Evolutionary conservation across 306 rosid genomes (phyloP).

Genomic region (Trichosanthes cucumerina): DNA sequence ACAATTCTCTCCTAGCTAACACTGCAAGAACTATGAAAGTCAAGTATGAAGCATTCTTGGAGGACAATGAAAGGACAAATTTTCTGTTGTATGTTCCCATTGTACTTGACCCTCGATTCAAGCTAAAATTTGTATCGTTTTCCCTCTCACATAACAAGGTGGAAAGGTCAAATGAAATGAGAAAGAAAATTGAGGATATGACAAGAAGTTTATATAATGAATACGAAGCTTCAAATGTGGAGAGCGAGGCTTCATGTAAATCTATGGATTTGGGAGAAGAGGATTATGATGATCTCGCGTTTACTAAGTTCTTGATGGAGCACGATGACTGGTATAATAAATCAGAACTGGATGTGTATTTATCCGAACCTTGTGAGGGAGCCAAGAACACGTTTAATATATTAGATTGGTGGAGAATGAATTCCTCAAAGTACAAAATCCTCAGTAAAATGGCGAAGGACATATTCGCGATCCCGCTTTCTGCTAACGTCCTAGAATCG

Average conservation of each 20-base stretch:
- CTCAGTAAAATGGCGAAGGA: neutral
- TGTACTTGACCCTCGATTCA: neutral
- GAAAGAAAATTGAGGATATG: neutral
- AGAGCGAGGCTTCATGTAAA: neutral
- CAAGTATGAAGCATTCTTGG: conserved; percentile 7
- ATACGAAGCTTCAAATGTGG: neutral
- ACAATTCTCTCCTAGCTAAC: neutral
- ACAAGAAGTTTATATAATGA: neutral
- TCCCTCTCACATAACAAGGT: neutral
- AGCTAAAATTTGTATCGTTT: neutral
- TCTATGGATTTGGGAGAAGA: neutral
- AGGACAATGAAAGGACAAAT: neutral
- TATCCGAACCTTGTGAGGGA: neutral
- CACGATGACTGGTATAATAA: neutral
- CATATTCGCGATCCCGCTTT: neutral
- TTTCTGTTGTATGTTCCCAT: neutral
- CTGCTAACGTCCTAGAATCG: neutral
- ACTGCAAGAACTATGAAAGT: neutral
- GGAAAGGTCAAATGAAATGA: neutral
- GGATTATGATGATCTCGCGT: too few relatives aligned
- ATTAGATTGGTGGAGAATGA: conserved; percentile 5
- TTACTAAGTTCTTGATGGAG: neutral
- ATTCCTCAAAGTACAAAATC: neutral
- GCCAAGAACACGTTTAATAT: neutral
- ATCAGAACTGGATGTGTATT: neutral